Base-by-base conservation (phyloP, 1,284 basidiomycete genomes). In the Pisolithus thermaeus region DNA sequence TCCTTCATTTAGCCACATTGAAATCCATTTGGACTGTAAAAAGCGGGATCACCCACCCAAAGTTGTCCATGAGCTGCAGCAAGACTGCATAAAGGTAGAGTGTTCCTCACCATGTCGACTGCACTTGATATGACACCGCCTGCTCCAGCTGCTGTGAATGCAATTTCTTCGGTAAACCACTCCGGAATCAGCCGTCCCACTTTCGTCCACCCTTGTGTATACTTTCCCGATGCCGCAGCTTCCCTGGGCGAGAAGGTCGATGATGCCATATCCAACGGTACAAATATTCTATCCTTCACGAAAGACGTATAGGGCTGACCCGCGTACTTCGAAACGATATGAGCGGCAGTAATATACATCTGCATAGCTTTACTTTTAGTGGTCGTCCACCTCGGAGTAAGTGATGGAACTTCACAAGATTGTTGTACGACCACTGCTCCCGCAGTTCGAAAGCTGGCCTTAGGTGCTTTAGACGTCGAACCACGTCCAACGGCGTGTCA, bases 361-460 rank as follows among this genome's bases (percentile, higher is more conserved):
- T 72, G 39, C 14, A 14, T 41, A 23, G 5, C 5, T 23, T 41
- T 22, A 41, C 8, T 22, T 22, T 14, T 28, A 22, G n/a, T n/a
- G n/a, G 3, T 1, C 27, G 18, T 40, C 27, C n/a, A 3, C 14
- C 38, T 39, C 7, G 56, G 23, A 9, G 25, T 6, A 14, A 8
- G 6, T 16, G 14, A 38, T 16, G 4, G 11, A 18, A 5, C 18
- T 46, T 12, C 41, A 70, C 75, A 40, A 67, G 61, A 36, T 76
- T 76, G 56, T 69, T 75, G 61, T 76, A 77, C 3, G 64, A 66
- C 59, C 63, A 75, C 22, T 58, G 59, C 51, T 75, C 57, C 16
- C 75, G 66, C 1, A 76, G 58, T 54, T 73, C 75, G 37, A 64
- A 69, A 1, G 67, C 63, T 0, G 72, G 68, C 1, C 57, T 60